Evolutionary conservation across 2,329 filamentous ascomycete genomes (phyloP).

Genomic region (Ceratocystis diversiconidia): DNA sequence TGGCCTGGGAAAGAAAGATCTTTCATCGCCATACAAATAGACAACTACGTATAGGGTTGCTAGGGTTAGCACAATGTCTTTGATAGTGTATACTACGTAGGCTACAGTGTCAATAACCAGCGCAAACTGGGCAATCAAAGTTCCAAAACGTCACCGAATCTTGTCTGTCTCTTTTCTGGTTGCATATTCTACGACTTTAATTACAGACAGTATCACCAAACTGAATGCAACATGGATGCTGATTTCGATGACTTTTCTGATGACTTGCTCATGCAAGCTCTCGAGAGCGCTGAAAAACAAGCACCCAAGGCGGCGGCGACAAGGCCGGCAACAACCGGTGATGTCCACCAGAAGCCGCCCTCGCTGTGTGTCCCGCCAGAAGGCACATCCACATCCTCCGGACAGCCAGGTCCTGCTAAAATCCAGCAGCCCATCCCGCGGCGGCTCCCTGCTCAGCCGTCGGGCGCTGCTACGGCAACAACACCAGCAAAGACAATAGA

Average conservation of each 20-base stretch:
- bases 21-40: too few species aligned
- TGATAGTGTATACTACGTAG: too few species aligned
- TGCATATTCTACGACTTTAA: too few species aligned
- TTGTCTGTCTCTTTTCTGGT: neutral
- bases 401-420: conserved; percentile 18
- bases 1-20: too few species aligned
- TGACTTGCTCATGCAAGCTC: conserved; percentile 15
- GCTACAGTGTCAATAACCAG: neutral
- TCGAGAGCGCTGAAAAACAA: conserved; percentile 16
- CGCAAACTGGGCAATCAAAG: conserved; percentile 1
- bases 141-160: neutral
- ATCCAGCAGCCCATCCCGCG: conserved; percentile 39
- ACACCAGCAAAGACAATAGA: conserved; percentile 20
- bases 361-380: neutral
- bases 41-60: neutral
- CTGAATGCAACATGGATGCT: conserved; percentile 16
- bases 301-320: conserved; percentile 4
- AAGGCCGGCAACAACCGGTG: neutral
- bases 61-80: neutral
- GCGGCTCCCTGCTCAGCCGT: conserved; percentile 34
- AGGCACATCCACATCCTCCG: neutral
- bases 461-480: conserved; percentile 9
- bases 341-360: neutral
- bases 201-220: neutral
- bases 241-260: conserved; percentile 19